These are phyloP conservation scores for Lenwebbia sp. DNA, from an alignment of 345 rosid species.

Conservation along the genomic window DNA sequence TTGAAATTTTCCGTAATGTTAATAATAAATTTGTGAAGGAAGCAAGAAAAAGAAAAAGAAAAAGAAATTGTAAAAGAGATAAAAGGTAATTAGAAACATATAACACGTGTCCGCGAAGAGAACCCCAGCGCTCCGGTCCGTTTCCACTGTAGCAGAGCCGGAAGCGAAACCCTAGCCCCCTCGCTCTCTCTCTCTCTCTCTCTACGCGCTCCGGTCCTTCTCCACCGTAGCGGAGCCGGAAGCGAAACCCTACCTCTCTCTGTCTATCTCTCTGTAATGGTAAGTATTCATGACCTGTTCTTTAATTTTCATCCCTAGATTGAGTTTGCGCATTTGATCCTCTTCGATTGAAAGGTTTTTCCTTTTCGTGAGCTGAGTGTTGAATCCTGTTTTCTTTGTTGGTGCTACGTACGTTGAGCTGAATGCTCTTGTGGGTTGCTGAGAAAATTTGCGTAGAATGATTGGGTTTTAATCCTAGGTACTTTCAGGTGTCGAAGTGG, in stretches of 20 bases:
- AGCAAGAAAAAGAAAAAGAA: too few relatives aligned
- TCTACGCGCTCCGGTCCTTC: neutral
- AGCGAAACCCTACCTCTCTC: neutral
- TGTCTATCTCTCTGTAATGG: neutral
- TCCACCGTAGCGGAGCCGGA: neutral
- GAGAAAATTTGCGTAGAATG: neutral
- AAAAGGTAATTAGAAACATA: too few relatives aligned
- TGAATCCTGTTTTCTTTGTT: neutral
- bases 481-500: neutral
- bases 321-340: neutral
- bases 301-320: neutral
- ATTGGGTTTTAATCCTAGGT: neutral
- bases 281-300: neutral
- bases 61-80: too few relatives aligned
- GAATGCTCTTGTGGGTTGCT: neutral
- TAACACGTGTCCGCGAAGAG: neutral
- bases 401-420: neutral
- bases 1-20: too few relatives aligned
- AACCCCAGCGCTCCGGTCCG: neutral
- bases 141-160: neutral
- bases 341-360: neutral
- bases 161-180: neutral
- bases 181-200: neutral
- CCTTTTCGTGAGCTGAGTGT: neutral
- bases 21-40: too few relatives aligned